Conservation (phyloP, 192 early-diverging fungal species). For the Coemansia sp. region DNA sequence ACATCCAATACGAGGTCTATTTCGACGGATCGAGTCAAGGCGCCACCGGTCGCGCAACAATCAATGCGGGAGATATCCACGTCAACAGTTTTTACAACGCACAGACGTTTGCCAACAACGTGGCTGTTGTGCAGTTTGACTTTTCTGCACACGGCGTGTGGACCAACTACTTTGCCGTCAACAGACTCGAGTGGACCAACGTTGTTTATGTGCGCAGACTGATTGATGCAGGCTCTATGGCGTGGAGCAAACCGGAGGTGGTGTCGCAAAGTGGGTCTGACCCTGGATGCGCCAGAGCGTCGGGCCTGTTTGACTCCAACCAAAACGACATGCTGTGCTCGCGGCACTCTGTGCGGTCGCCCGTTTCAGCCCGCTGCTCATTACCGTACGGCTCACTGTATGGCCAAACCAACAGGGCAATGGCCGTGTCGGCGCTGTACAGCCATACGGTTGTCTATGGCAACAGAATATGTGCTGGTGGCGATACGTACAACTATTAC, state of each 20-base stretch:
- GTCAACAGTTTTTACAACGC: conserved; percentile 10
- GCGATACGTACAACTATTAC: conserved; percentile 11
- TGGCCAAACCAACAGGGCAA: conserved; percentile 3
- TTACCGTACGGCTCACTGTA: conserved; percentile 30
- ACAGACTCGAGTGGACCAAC: conserved; percentile 18
- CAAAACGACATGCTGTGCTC: conserved; percentile 6
- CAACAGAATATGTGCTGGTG: conserved; percentile 10
- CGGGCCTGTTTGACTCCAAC: conserved; percentile 14
- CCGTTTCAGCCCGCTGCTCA: conserved; percentile 3
- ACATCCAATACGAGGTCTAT: conserved; percentile 14
- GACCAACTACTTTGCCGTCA: conserved; percentile 19
- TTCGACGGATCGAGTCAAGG: conserved; percentile 11
- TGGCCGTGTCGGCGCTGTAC: conserved; percentile 22
- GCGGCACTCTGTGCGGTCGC: background rate
- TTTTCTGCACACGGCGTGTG: conserved; percentile 11
- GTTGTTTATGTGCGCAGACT: conserved; percentile 12
- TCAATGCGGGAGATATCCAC: conserved; percentile 7
- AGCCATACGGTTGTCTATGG: conserved; percentile 17
- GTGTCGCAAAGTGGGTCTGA: conserved; percentile 1
- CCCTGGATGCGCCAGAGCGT: background rate
- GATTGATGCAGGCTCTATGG: background rate
- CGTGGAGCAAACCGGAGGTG: conserved; percentile 4
- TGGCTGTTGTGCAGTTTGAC: conserved; percentile 23
- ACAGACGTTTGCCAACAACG: conserved; percentile 12
- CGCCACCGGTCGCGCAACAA: conserved; percentile 2